phyloP scores from a whole-genome alignment of 169 alveolate genomes.

The Eimeria nieschulzi region DNA sequence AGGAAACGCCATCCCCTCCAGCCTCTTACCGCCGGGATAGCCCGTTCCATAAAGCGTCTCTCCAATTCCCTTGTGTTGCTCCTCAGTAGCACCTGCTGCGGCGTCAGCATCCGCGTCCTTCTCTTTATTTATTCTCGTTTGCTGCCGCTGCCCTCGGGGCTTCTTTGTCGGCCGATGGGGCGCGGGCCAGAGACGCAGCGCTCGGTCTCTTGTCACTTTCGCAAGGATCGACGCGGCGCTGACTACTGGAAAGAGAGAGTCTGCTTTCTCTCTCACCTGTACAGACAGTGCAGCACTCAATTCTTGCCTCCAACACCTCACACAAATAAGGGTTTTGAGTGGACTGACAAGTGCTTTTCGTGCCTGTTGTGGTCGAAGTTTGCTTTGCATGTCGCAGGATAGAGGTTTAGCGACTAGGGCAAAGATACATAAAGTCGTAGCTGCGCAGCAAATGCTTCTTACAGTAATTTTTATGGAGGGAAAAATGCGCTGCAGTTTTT shows the following conservation, averaged over 20 bases:
- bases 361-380: background rate
- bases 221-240: slow-evolving; percentile 98
- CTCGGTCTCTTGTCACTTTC: slow-evolving; percentile 95
- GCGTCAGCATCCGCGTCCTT: background rate
- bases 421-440: too few species aligned
- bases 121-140: background rate
- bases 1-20: background rate
- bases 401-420: too few species aligned
- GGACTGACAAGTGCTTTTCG: too few species aligned
- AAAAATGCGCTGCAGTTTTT: slow-evolving; percentile 83
- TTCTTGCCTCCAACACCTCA: background rate
- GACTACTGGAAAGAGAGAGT: slow-evolving; percentile 94
- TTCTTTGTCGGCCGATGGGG: background rate
- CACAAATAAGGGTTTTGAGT: background rate
- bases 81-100: background rate
- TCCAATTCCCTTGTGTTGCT: background rate
- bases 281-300: background rate
- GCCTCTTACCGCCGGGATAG: slow-evolving; percentile 2
- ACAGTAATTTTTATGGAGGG: slow-evolving; percentile 89
- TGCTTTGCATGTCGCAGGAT: background rate
- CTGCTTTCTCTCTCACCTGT: slow-evolving; percentile 94
- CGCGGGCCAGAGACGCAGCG: slow-evolving; percentile 75
- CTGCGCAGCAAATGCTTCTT: slow-evolving; percentile 12
- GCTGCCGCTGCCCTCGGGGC: background rate
- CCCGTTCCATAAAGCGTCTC: slow-evolving; percentile 8